Percentiles rank a stretch among this genome's conserved stretches.
Conservation (phyloP, 2,329 filamentous ascomycete genomes). For the Fusarium irregulare region DNA sequence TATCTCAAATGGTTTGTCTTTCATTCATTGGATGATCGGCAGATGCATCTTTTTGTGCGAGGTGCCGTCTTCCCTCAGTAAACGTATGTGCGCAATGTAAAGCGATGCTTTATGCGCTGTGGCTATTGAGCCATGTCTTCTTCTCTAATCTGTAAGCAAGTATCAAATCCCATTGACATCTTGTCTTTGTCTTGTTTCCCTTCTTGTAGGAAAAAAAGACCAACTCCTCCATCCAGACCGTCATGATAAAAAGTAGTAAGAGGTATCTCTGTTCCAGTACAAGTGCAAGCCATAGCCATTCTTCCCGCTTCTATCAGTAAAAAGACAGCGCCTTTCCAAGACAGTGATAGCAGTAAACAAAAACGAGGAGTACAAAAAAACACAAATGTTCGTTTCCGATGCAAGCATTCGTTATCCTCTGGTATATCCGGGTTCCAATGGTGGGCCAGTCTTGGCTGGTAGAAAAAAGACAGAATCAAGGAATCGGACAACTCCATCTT, state of each 20-base stretch:
- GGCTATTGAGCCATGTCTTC: constrained; percentile 34
- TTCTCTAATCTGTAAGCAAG: constrained; percentile 31
- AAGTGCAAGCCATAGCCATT: constrained; percentile 39
- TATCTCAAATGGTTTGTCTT: constrained; percentile 28
- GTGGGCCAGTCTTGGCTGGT: constrained; percentile 11
- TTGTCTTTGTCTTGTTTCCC: constrained; percentile 11
- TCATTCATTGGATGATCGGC: constrained; percentile 40
- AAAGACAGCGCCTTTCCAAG: constrained; percentile 38
- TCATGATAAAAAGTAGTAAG: constrained; percentile 33
- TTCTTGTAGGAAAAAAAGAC: background rate
- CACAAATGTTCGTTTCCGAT: constrained; percentile 31
- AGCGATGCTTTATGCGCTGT: constrained; percentile 23
- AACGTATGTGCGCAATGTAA: constrained; percentile 38
- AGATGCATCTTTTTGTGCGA: constrained; percentile 33
- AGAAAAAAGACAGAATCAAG: constrained; percentile 12
- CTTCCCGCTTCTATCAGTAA: constrained; percentile 43
- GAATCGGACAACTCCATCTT: constrained; percentile 37
- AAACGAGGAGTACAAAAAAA: constrained; percentile 15
- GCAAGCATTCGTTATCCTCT: constrained; percentile 22
- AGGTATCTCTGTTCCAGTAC: constrained; percentile 40
- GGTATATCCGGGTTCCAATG: constrained; percentile 12
- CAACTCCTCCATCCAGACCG: constrained; percentile 5
- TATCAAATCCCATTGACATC: constrained; percentile 11
- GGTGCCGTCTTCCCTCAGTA: constrained; percentile 37
- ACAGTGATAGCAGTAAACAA: constrained; percentile 23